Conservation (phyloP, 352 stramenopile genomes). For the Phytophthora chlamydospora region DNA sequence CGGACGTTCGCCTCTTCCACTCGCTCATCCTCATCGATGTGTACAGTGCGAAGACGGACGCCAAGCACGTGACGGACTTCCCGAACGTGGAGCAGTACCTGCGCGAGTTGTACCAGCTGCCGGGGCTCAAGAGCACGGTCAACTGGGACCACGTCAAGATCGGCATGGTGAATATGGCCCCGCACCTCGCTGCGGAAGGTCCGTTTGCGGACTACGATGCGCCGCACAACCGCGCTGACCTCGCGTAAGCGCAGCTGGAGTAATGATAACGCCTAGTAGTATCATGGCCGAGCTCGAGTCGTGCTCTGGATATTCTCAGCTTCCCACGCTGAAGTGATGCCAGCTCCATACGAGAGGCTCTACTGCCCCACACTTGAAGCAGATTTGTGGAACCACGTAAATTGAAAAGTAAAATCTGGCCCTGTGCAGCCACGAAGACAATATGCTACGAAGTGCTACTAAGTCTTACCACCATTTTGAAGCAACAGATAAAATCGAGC, state of each 20-base stretch:
- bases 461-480: background rate
- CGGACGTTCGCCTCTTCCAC: slow-evolving; percentile 51
- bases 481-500: background rate
- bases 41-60: slow-evolving; percentile 29
- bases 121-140: slow-evolving; percentile 64
- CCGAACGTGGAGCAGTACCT: slow-evolving; percentile 56
- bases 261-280: background rate
- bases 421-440: no score
- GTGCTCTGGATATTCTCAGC: no score
- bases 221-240: slow-evolving; percentile 33
- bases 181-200: slow-evolving; percentile 76
- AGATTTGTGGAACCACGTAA: no score
- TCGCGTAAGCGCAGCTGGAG: slow-evolving; percentile 2
- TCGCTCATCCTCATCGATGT: slow-evolving; percentile 44
- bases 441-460: no score
- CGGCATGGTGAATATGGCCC: slow-evolving; percentile 79
- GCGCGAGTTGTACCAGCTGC: slow-evolving; percentile 86
- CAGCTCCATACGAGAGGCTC: no score
- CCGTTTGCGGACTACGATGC: slow-evolving; percentile 37
- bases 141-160: slow-evolving; percentile 91
- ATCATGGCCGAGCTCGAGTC: no score
- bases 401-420: no score
- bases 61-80: slow-evolving; percentile 50
- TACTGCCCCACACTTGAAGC: no score
- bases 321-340: no score